Percentiles rank a stretch among this genome's conserved stretches.
phyloP scores from a whole-genome alignment of 768 basidiomycete species.

The Hericium coralloides region DNA sequence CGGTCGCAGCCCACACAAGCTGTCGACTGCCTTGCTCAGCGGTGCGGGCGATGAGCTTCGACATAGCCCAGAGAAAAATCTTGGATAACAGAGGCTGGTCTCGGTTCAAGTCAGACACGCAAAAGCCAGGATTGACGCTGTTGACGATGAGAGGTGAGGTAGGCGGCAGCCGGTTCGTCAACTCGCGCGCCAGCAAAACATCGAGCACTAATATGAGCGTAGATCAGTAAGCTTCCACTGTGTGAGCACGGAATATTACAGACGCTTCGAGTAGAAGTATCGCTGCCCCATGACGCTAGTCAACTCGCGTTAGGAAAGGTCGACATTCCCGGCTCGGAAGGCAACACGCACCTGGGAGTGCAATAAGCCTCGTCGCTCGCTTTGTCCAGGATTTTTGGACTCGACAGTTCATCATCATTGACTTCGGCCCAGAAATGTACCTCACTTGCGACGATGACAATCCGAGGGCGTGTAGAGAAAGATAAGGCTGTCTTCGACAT shows the following conservation, averaged over 20 bases:
- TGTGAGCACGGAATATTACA: background rate
- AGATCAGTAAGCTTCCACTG: background rate
- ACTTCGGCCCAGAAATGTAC: conserved; percentile 3
- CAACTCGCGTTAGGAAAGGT: background rate
- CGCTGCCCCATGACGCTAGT: conserved; percentile 5
- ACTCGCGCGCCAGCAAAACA: conserved; percentile 9
- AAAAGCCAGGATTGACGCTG: conserved; percentile 9
- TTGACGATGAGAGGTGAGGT: conserved; percentile 8
- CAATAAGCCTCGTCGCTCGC: conserved; percentile 7
- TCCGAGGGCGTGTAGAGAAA: conserved; percentile 4
- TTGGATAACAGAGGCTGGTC: background rate
- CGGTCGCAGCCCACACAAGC: conserved; percentile 24
- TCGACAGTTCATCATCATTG: background rate
- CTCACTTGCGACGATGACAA: conserved; percentile 11
- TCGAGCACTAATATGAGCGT: conserved; percentile 4
- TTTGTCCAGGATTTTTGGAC: conserved; percentile 1
- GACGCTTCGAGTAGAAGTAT: conserved; percentile 9
- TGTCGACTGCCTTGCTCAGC: conserved; percentile 27
- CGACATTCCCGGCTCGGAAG: background rate
- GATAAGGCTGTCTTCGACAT: conserved; percentile 25
- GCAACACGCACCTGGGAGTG: conserved; percentile 2
- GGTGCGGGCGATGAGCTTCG: conserved; percentile 5
- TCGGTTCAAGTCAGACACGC: conserved; percentile 5
- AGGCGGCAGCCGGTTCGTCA: conserved; percentile 6
- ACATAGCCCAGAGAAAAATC: background rate